phyloP scores from a whole-genome alignment of 768 basidiomycete genomes.

The Podaxis sp. region DNA sequence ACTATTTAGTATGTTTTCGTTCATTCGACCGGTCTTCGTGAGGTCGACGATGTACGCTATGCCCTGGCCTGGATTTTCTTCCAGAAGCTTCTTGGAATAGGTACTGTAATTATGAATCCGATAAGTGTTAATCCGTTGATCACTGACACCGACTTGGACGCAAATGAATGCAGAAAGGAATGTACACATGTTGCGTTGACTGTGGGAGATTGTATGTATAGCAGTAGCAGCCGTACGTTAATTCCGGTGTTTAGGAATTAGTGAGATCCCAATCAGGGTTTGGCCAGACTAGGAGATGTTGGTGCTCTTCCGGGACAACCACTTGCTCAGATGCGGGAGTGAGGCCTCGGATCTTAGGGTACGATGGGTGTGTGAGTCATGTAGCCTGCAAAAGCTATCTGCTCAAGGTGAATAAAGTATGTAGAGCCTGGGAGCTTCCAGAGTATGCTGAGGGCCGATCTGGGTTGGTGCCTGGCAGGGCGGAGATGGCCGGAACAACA shows the following conservation, averaged over 20 bases:
- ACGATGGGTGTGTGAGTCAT: neutral
- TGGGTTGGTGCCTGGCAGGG: constrained; percentile 3
- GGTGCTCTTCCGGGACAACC: neutral
- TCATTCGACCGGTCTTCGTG: neutral
- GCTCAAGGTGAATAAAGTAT: neutral
- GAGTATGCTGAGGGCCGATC: neutral
- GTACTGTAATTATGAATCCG: neutral
- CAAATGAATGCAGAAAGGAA: neutral
- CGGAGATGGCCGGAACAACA: constrained; percentile 16
- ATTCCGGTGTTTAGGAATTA: neutral
- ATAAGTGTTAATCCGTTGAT: neutral
- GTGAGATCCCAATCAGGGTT: constrained; percentile 2
- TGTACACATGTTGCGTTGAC: neutral
- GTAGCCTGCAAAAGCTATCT: neutral
- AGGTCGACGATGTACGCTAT: neutral
- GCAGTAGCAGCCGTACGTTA: neutral
- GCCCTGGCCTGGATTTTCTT: neutral
- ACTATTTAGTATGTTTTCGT: neutral
- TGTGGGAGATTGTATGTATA: neutral
- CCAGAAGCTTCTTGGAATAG: constrained; percentile 2
- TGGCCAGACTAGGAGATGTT: neutral
- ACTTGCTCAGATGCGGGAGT: neutral
- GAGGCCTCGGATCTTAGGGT: constrained; percentile 21
- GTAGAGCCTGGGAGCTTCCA: neutral
- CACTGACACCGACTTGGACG: neutral